Conservation (phyloP, 2,329 filamentous ascomycete species). For the Hypoxylon sp. region DNA sequence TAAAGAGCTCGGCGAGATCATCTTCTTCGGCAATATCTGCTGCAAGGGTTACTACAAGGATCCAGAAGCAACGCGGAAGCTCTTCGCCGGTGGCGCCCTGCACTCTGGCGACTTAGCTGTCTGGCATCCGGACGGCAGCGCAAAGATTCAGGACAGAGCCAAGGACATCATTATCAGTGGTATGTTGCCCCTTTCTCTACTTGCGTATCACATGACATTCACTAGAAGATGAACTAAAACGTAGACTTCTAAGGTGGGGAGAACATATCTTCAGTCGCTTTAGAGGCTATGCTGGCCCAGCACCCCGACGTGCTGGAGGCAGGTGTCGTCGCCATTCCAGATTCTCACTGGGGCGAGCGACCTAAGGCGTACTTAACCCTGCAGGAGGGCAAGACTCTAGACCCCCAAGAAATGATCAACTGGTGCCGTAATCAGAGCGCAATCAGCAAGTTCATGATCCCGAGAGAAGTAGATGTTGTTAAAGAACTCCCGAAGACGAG, state of each 20-base stretch:
- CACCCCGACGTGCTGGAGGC: slow-evolving; percentile 93
- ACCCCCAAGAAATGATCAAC: slow-evolving; percentile 79
- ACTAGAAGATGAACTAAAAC: background rate
- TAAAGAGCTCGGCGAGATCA: slow-evolving; percentile 84
- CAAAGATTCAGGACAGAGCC: slow-evolving; percentile 91
- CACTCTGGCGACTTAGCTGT: slow-evolving; percentile 95
- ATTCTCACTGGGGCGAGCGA: slow-evolving; percentile 95
- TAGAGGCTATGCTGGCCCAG: slow-evolving; percentile 89
- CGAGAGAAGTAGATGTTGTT: slow-evolving; percentile 81
- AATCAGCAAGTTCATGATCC: slow-evolving; percentile 93
- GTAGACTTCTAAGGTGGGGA: slow-evolving; percentile 78
- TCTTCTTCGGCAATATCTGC: slow-evolving; percentile 93
- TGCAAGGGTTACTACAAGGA: slow-evolving; percentile 94
- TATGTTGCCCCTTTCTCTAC: slow-evolving; percentile 57
- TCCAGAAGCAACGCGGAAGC: slow-evolving; percentile 83
- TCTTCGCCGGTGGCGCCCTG: slow-evolving; percentile 88
- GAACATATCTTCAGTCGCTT: slow-evolving; percentile 94
- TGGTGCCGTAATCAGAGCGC: slow-evolving; percentile 87
- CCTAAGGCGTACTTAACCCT: slow-evolving; percentile 94
- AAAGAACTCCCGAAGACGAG: slow-evolving; percentile 93
- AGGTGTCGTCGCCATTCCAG: slow-evolving; percentile 88
- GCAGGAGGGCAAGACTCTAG: slow-evolving; percentile 73
- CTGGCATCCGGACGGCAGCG: slow-evolving; percentile 90
- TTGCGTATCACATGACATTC: background rate
- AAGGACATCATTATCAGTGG: slow-evolving; percentile 99